Base-by-base conservation (phyloP, 192 early-diverging fungal genomes). In the Geosiphon pyriformis region DNA sequence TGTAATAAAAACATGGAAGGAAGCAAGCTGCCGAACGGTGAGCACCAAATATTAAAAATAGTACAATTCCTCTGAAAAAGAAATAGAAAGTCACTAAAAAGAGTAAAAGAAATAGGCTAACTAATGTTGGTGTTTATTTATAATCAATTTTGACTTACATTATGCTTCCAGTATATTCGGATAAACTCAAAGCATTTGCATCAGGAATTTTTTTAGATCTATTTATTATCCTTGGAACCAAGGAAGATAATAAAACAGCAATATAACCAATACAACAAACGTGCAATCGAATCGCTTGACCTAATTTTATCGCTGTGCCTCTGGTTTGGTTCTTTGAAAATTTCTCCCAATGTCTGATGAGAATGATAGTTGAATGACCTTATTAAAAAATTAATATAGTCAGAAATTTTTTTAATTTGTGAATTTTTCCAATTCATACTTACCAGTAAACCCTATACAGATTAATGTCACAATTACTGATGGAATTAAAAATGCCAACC, bases 1-100 rank as follows among this genome's bases (percentile, higher is more conserved):
- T 20, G 27, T 49, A 47, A 48, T 62, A 62, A 30, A 20, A 62
- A 30, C 60, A 62, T 31, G 60, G 60, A 17, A 62, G 46, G n/a
- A 62, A 48, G 7, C 46, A 7, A 3, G 60, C 60, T 1, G 60
- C 60, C 29, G 6, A 26, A 18, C 27, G 20, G 17, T 23, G 35
- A 17, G 60, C 30, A n/a, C 60, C 60, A 31, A 62, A 62, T 46
- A 62, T 50, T 25, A 49, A 17, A 47, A 47, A 48, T 6, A 62
- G 22, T 2, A 48, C 3, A n/a, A 47, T 48, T 27, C 60, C 60
- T n/a, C 60, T 62, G n/a, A 8, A 35, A 59, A 18, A 37, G 22
- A 35, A 35, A 35, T 32, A 27, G 6, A 32, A 4, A 29, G 20
- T 18, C 15, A 17, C 4, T 3, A 33, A 53, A 26, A 8, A 20